Evolutionary conservation across 306 rosid species (phyloP), one percentile per base, ranked within the genome.

Genomic region (Castanopsis chinensis): DNA sequence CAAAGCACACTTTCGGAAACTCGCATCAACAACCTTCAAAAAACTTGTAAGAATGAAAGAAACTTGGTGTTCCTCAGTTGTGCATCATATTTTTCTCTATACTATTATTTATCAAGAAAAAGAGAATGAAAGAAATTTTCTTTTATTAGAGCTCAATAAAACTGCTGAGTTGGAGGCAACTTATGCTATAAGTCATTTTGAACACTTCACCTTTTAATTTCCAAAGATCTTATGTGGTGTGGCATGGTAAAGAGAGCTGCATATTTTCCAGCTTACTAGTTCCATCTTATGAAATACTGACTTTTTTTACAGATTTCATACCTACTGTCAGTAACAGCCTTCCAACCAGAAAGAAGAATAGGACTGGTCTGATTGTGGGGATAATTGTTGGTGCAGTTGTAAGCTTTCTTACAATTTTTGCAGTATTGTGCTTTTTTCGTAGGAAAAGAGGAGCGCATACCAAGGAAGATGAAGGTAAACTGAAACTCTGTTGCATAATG

Each of bases 241-340:
- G 1, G 9, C 4, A 11, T 18, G 51, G 15, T 4, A 23, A 2
- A 17, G 72, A 35, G 49, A 67, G 25, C 51, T 3, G 43, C 15
- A 67, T 67, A 8, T 63, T 63, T 27, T 35, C 69, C 28, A 13
- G 11, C 30, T 78, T 41, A 35, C n/a, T 57, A 32, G 63, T 10
- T 30, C 30, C 69, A 32, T 79, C 54, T 67, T 41, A 28, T 67
- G 56, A 65, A 84, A 68, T 78, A 11, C 35, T 69, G 60, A 49
- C 45, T 79, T 63, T 72, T 71, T 79, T 60, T 69, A 72, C 84
- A 94, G 97, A 92, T 76, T 94, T 94, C 64, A 41, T 1, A 58
- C 98, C 97, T 54, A 71, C 82, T 25, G 96, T 92, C 61, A 76
- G 91, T 77, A 92, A 94, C 69, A 6, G 17, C 32, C 83, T 91